These are phyloP conservation scores for Fusarium burgessii DNA, from an alignment of 2,329 filamentous ascomycete genomes.

Conservation along the genomic window DNA sequence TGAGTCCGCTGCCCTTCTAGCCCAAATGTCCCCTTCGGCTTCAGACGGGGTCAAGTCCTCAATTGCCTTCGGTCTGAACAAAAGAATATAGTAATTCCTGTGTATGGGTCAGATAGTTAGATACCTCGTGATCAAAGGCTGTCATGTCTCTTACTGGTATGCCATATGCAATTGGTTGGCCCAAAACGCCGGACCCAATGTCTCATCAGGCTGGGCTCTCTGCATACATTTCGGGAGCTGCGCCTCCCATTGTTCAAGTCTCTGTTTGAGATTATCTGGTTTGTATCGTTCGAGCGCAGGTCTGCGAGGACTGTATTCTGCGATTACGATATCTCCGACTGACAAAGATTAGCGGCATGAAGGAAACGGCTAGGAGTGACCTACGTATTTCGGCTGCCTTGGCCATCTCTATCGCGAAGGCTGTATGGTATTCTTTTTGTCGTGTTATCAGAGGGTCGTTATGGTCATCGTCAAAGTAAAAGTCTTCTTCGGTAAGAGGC, in stretches of 20 bases:
- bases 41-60: slow-evolving; percentile 4
- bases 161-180: slow-evolving; percentile 27
- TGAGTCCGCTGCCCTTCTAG: slow-evolving; percentile 25
- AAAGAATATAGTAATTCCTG: slow-evolving; percentile 30
- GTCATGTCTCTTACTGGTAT: slow-evolving; percentile 21
- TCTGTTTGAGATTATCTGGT: not conserved
- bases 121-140: rapidly evolving
- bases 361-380: rapidly evolving
- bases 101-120: rapidly evolving
- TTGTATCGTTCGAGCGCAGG: slow-evolving; percentile 4
- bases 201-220: slow-evolving; percentile 12
- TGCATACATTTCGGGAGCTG: slow-evolving; percentile 15
- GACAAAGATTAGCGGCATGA: rapidly evolving
- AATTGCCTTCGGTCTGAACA: slow-evolving; percentile 22
- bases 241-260: slow-evolving; percentile 23
- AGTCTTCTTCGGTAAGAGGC: slow-evolving; percentile 9
- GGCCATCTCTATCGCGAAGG: slow-evolving; percentile 25
- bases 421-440: slow-evolving; percentile 27
- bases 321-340: slow-evolving; percentile 40
- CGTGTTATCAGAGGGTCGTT: not conserved
- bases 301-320: slow-evolving; percentile 33
- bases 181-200: slow-evolving; percentile 27
- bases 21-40: slow-evolving; percentile 8
- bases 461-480: slow-evolving; percentile 19
- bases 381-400: slow-evolving; percentile 25